Conservation (phyloP, 2,329 filamentous ascomycete genomes). For the Colletotrichum eleusines region DNA sequence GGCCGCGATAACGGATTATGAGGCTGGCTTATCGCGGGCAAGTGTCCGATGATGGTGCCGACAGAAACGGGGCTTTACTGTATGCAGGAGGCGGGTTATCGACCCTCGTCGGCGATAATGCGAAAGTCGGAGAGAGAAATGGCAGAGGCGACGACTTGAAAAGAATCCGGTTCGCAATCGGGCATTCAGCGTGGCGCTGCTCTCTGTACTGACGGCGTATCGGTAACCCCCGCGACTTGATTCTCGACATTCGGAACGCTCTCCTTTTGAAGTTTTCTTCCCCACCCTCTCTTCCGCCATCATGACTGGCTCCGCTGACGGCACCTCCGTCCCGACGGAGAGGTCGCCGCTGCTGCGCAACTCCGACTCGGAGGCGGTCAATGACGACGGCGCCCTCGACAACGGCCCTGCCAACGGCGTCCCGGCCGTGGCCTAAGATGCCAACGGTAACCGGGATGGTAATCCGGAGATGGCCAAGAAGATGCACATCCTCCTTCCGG, state of each 20-base stretch:
- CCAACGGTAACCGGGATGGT: slow-evolving; percentile 41
- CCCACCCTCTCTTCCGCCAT: not conserved
- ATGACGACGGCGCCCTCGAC: slow-evolving; percentile 18
- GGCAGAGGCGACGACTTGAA: slow-evolving; percentile 4
- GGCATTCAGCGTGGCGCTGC: not conserved
- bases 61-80: slow-evolving; percentile 26
- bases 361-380: slow-evolving; percentile 21
- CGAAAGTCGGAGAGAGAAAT: slow-evolving; percentile 10
- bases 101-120: not conserved
- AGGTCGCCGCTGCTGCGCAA: slow-evolving; percentile 47
- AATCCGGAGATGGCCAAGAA: slow-evolving; percentile 50
- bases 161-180: not conserved
- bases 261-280: not conserved
- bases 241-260: not conserved
- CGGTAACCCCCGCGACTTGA: not conserved
- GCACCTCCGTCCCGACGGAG: slow-evolving; percentile 42
- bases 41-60: slow-evolving; percentile 29
- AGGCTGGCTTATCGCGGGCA: slow-evolving; percentile 31
- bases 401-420: slow-evolving; percentile 33
- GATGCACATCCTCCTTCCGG: slow-evolving; percentile 54
- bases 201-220: not conserved
- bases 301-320: slow-evolving; percentile 31
- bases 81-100: slow-evolving; percentile 28
- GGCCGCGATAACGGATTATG: slow-evolving; percentile 11
- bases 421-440: slow-evolving; percentile 5